phyloP scores from a whole-genome alignment of 1,284 basidiomycete genomes.

The Sphagnurus paluster region DNA sequence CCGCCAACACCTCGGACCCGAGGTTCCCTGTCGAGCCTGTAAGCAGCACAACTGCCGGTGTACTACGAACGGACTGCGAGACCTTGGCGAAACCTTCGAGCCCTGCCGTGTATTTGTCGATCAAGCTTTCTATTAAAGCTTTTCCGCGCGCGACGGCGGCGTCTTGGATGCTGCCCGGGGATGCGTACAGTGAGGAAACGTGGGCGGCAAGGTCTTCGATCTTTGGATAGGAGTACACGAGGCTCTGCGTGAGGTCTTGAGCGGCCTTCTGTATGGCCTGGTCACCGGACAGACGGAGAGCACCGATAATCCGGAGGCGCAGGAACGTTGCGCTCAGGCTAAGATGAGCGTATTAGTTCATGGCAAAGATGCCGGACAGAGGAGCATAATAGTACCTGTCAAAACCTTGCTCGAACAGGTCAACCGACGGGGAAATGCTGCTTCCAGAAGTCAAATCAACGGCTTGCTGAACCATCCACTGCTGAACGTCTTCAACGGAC shows the following conservation, averaged over 20 bases:
- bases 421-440: slow-evolving; percentile 14
- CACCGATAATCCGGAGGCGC: slow-evolving; percentile 30
- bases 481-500: slow-evolving; percentile 14
- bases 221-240: slow-evolving; percentile 34
- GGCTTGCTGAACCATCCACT: slow-evolving; percentile 26
- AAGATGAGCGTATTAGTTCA: background rate
- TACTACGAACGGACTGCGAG: background rate
- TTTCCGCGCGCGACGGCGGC: slow-evolving; percentile 10
- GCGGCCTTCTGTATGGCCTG: slow-evolving; percentile 11
- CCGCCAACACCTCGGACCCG: slow-evolving; percentile 25
- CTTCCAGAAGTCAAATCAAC: slow-evolving; percentile 15
- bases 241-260: slow-evolving; percentile 23
- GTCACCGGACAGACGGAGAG: slow-evolving; percentile 20
- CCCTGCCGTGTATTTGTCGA: slow-evolving; percentile 29
- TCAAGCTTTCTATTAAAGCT: slow-evolving; percentile 31
- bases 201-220: slow-evolving; percentile 28
- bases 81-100: slow-evolving; percentile 10
- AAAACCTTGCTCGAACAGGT: slow-evolving; percentile 35
- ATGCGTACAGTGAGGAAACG: slow-evolving; percentile 23
- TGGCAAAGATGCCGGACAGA: background rate
- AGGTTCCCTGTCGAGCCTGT: slow-evolving; percentile 33
- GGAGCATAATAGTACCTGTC: slow-evolving; percentile 27
- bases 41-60: slow-evolving; percentile 25
- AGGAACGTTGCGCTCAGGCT: slow-evolving; percentile 31
- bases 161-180: slow-evolving; percentile 16